Evolutionary conservation across 768 basidiomycete species (phyloP), one percentile per base, ranked within the genome.

Genomic region (Agrocybe praecox): DNA sequence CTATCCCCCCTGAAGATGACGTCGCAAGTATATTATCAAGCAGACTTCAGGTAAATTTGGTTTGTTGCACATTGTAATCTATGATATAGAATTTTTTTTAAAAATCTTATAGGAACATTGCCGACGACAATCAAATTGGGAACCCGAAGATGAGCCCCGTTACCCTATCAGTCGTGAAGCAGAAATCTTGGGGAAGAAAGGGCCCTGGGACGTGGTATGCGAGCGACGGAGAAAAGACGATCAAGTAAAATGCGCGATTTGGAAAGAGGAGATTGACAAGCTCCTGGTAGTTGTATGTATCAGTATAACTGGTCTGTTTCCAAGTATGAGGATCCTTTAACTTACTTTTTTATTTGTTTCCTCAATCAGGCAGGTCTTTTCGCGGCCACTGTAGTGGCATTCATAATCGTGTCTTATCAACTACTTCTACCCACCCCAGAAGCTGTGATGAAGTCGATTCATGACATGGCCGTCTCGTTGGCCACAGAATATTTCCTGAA

Each of bases 301-400:
- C 21, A 29, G n/a, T 23, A 34, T 23, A 18, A 9, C 26, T 29
- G 26, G n/a, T n/a, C n/a, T 29, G 26, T 29, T 29, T 47, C 22
- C 47, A 18, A 42, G 23, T 43, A n/a, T n/a, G 3, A 14, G 21
- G 36, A 40, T 40, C 14, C 36, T 6, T 17, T 33, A 6, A 10
- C 53, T 32, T 8, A 21, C 14, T 42, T 46, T 9, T 46, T 23
- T 2, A 14, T n/a, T 12, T 10, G n/a, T n/a, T n/a, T n/a, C n/a
- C n/a, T 29, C 14, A 12, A 19, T 5, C 26, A 69, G 68, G 66
- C 66, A 19, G 68, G 66, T 32, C 62, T 69, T 17, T 69, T 69
- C 53, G 65, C 67, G 17, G 67, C 62, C 19, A 60, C 62, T 17
- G 67, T 69, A 19, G 65, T 64, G 2, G 65, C 67, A 2, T 70